These are phyloP conservation scores for Mortierella polycephala DNA, from an alignment of 371 early-diverging fungal genomes.

Conservation along the genomic window DNA sequence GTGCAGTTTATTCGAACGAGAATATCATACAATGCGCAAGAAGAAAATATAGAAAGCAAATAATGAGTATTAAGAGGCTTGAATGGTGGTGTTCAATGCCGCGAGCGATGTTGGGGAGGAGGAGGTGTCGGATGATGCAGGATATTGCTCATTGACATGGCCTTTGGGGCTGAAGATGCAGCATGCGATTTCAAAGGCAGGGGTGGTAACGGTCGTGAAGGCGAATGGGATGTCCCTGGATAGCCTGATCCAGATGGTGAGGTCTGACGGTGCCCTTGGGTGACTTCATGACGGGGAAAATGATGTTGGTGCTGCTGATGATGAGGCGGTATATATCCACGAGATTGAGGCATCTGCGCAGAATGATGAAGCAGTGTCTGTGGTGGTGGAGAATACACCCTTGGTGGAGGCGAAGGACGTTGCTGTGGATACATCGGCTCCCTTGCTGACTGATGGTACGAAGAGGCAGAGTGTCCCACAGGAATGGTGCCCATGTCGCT, in stretches of 20 bases:
- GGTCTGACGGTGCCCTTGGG: background rate
- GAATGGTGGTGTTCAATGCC: background rate
- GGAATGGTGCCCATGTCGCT: background rate
- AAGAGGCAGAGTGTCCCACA: background rate
- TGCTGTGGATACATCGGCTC: background rate
- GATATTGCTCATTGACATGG: slow-evolving; percentile 28
- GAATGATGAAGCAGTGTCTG: slow-evolving; percentile 4
- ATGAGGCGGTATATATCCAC: slow-evolving; percentile 2
- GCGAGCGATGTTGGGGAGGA: background rate
- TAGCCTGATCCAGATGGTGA: too few relatives aligned
- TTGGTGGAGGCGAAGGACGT: background rate
- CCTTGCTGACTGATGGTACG: slow-evolving; percentile 6
- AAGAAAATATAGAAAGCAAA: too few relatives aligned
- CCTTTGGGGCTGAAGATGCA: background rate
- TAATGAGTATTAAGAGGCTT: too few relatives aligned
- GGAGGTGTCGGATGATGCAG: slow-evolving; percentile 9
- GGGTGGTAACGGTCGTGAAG: background rate
- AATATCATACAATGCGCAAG: too few relatives aligned
- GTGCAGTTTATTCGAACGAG: too few relatives aligned
- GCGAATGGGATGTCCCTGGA: background rate
- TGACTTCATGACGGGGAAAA: too few relatives aligned
- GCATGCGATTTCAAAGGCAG: background rate
- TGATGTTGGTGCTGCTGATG: background rate
- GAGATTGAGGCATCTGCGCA: slow-evolving; percentile 5
- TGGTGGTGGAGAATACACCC: background rate